These are phyloP conservation scores for Ilyonectria mors-panacis DNA, from an alignment of 2,329 filamentous ascomycete species.

Conservation along the genomic window DNA sequence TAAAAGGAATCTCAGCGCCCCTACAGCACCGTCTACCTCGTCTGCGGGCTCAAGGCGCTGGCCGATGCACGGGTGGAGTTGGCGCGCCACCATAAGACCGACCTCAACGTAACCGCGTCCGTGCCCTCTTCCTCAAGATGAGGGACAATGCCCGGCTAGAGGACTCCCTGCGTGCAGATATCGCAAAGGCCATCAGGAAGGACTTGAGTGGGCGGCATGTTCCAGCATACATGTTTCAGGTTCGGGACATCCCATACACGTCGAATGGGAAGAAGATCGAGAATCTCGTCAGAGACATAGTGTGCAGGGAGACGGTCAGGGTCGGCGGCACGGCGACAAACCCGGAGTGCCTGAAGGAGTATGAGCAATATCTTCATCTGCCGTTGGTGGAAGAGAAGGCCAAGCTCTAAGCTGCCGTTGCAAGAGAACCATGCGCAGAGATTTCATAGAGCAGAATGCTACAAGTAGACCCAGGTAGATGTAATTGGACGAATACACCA, in stretches of 20 bases:
- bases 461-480: not conserved
- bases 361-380: not conserved
- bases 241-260: slow-evolving; percentile 5
- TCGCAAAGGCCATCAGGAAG: not conserved
- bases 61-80: too few relatives aligned
- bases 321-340: not conserved
- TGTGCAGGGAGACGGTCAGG: slow-evolving; percentile 1
- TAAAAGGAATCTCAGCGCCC: too few relatives aligned
- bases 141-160: not conserved
- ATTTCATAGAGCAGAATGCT: not conserved
- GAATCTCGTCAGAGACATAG: slow-evolving; percentile 1
- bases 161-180: not conserved
- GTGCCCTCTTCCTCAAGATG: slow-evolving; percentile 10
- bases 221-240: not conserved
- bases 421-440: not conserved
- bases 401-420: not conserved
- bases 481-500: not conserved
- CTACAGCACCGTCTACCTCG: too few relatives aligned
- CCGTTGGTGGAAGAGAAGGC: slow-evolving; percentile 1
- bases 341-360: slow-evolving; percentile 4
- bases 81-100: too few relatives aligned
- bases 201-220: not conserved
- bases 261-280: slow-evolving; percentile 7
- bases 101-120: too few relatives aligned
- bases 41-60: too few relatives aligned